A percentile compares a stretch with the other conserved stretches of the same genome.
These are phyloP conservation scores for Wallacemonas sp. DNA, from an alignment of 208 protist species.

Conservation along the genomic window DNA sequence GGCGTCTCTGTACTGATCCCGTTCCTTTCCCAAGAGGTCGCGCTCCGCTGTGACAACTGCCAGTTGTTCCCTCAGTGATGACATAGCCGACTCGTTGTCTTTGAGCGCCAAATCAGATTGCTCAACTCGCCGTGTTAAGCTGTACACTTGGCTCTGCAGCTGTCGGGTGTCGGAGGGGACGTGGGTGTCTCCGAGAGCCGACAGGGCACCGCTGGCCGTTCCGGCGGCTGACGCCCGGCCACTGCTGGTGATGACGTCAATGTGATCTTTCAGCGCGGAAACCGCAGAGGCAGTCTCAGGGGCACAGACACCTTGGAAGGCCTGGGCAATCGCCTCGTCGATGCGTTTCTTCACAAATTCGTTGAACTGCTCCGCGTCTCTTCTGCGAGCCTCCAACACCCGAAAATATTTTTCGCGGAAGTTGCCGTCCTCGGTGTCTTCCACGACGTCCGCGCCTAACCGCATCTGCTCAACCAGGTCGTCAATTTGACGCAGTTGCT, in stretches of 20 bases:
- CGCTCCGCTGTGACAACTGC: slow-evolving; percentile 45
- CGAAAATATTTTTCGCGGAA: slow-evolving; percentile 83
- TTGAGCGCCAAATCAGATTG: slow-evolving; percentile 69
- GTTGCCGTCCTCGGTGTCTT: slow-evolving; percentile 54
- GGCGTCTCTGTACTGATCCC: slow-evolving; percentile 76
- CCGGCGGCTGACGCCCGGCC: neutral
- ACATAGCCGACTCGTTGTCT: slow-evolving; percentile 36
- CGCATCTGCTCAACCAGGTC: slow-evolving; percentile 88
- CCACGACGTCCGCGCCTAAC: slow-evolving; percentile 46
- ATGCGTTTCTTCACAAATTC: slow-evolving; percentile 72
- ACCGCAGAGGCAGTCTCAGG: slow-evolving; percentile 41
- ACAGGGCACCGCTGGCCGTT: neutral
- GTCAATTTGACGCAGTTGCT: slow-evolving; percentile 83
- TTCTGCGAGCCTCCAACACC: slow-evolving; percentile 54
- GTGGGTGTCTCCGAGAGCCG: neutral
- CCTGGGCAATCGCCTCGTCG: slow-evolving; percentile 56
- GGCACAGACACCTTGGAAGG: slow-evolving; percentile 38
- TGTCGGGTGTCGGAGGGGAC: slow-evolving; percentile 8
- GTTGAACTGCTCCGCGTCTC: slow-evolving; percentile 76
- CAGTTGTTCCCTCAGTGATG: slow-evolving; percentile 56
- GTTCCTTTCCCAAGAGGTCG: slow-evolving; percentile 61
- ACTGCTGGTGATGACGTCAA: slow-evolving; percentile 48
- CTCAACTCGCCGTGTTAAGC: slow-evolving; percentile 47
- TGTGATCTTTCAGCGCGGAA: slow-evolving; percentile 55
- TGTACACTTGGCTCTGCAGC: slow-evolving; percentile 34